phyloP scores from a whole-genome alignment of 2,329 filamentous ascomycete genomes.

The Lasiodiplodia citricola region DNA sequence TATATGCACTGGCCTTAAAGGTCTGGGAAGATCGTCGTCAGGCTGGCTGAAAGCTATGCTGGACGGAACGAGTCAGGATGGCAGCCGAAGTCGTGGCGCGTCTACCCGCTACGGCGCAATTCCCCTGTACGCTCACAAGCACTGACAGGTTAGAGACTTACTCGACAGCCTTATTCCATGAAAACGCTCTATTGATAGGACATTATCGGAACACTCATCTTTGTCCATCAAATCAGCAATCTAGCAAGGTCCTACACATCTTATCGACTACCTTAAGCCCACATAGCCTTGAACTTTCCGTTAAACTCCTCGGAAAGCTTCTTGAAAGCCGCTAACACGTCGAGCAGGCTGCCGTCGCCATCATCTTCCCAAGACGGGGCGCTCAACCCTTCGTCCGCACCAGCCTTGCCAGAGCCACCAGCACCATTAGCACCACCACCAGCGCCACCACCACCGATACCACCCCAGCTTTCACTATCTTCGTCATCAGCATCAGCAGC shows the following conservation, averaged over 20 bases:
- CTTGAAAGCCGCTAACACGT: slow-evolving; percentile 65
- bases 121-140: too few species aligned
- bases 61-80: too few species aligned
- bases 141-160: too few species aligned
- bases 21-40: too few species aligned
- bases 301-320: slow-evolving; percentile 65
- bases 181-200: too few species aligned
- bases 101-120: too few species aligned
- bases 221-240: background rate
- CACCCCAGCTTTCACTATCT: slow-evolving; percentile 45
- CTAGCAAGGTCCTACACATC: too few species aligned
- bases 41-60: too few species aligned
- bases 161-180: too few species aligned
- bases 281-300: slow-evolving; percentile 66
- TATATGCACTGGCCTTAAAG: too few species aligned
- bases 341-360: slow-evolving; percentile 53
- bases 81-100: too few species aligned
- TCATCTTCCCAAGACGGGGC: slow-evolving; percentile 50
- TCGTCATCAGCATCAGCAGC: slow-evolving; percentile 27
- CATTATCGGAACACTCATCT: background rate
- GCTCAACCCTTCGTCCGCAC: slow-evolving; percentile 10
- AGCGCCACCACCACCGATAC: slow-evolving; percentile 32
- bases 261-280: slow-evolving; percentile 54
- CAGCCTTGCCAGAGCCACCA: slow-evolving; percentile 26
- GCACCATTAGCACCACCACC: slow-evolving; percentile 42